Conservation (phyloP, 257 asterid genomes). For the Eustoma russellianum region DNA sequence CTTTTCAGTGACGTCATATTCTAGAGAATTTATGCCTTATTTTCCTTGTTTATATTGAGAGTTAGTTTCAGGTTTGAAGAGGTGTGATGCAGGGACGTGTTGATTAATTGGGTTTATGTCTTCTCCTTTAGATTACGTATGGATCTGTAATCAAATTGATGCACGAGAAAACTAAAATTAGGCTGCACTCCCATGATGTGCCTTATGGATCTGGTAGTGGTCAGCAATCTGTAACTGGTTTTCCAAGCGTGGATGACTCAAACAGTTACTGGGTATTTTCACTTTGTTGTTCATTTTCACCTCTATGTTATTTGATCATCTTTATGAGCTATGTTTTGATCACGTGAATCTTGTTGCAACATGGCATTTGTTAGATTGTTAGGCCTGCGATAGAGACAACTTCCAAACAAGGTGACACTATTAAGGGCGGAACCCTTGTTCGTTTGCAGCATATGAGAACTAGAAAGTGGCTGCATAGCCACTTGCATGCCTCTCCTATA, state of each 20-base stretch:
- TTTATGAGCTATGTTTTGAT: background rate
- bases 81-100: background rate
- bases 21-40: no score
- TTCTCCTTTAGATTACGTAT: constrained; percentile 51
- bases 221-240: constrained; percentile 87
- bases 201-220: constrained; percentile 98
- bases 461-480: constrained; percentile 95
- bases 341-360: no score
- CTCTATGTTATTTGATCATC: background rate
- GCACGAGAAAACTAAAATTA: constrained; percentile 76
- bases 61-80: background rate
- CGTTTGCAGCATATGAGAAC: constrained; percentile 90
- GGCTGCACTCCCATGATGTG: constrained; percentile 88
- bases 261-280: constrained; percentile 89
- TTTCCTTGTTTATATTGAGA: background rate
- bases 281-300: background rate
- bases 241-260: constrained; percentile 69
- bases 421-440: constrained; percentile 52
- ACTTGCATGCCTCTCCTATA: constrained; percentile 96
- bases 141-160: constrained; percentile 77
- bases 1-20: no score
- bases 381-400: constrained; percentile 50
- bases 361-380: constrained; percentile 43
- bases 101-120: background rate
- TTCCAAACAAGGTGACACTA: constrained; percentile 83